Conservation (phyloP, 257 asterid genomes). For the Striga asiatica region DNA sequence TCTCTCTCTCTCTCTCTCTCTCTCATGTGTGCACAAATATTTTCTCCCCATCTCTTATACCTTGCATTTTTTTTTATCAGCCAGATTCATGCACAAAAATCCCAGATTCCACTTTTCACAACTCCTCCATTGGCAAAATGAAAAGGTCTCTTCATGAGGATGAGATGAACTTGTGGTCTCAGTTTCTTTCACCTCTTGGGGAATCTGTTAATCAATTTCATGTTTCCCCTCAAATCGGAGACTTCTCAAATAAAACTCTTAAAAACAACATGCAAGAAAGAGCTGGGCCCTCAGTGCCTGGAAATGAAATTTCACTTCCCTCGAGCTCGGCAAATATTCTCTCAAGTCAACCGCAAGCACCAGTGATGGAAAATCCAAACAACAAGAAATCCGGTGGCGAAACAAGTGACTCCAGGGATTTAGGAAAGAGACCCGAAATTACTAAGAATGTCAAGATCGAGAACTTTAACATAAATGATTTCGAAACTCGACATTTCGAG, state of each 20-base stretch:
- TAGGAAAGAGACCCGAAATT: constrained; percentile 23
- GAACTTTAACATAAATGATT: constrained; percentile 12
- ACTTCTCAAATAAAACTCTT: constrained; percentile 28
- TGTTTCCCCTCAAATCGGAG: too few species aligned
- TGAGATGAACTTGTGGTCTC: constrained; percentile 34
- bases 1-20: constrained; percentile 19
- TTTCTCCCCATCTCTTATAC: constrained; percentile 16
- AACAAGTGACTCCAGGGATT: constrained; percentile 17
- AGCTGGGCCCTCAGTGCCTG: constrained; percentile 27
- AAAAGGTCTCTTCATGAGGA: constrained; percentile 25
- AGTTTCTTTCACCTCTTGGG: constrained; percentile 26
- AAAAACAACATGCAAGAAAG: constrained; percentile 31
- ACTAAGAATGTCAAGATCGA: constrained; percentile 22
- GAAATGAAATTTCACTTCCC: constrained; percentile 24
- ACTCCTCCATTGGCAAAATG: constrained; percentile 23
- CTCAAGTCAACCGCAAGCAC: constrained; percentile 27
- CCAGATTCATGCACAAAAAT: constrained; percentile 35
- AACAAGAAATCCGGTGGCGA: constrained; percentile 26
- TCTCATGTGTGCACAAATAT: too few species aligned
- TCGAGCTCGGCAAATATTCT: constrained; percentile 30
- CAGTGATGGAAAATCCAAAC: constrained; percentile 21
- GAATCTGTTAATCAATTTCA: too few species aligned
- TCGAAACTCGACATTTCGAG: too few species aligned
- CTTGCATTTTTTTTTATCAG: constrained; percentile 38
- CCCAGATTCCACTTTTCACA: constrained; percentile 37